Evolutionary conservation across 1,139 yeast genomes (phyloP), one percentile per base, ranked within the genome.

Genomic region (Suhomyces chickasaworum): DNA sequence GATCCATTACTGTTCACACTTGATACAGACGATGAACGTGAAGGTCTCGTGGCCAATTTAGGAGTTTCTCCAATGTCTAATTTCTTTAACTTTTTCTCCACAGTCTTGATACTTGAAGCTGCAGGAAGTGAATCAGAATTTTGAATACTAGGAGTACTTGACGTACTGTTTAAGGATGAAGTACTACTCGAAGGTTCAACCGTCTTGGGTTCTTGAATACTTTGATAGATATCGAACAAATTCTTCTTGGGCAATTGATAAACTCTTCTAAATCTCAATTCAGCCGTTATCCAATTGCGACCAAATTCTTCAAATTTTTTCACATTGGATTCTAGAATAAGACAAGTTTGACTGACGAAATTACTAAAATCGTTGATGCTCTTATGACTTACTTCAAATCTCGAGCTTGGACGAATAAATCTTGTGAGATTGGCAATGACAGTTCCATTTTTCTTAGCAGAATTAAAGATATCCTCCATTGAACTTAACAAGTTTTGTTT

Each of bases 371-470:
- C 83, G 13, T 59, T 50, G 4, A 77, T 58, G 38, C 60, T 68
- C 41, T 74, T 73, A 3, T 69, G 56, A 43, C 67, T 69, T 7
- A 68, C 63, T 23, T 66, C 71, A 53, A 67, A 68, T 21, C 51
- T 51, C 1, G 81, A 63, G 37, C 74, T 76, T 50, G 75, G 75
- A 39, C 83, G 66, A 2, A 82, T 66, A 32, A 77, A 71, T 47
- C 80, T 69, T 0, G 82, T 69, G 33, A 81, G 65, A 7, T 73
- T 71, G 7, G 84, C 80, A 32, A 81, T 64, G 20, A 82, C 58
- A 15, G 78, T 69, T 10, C 81, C 81, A 54, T 80, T 82, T 52
- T 77, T 80, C 53, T 70, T 80, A 12, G 78, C 60, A 4, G 70
- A 63, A 46, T 73, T 73, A 59, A 80, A 78, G 37, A 66, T 61